phyloP scores from a whole-genome alignment of 176 grass and related monocot species.

The Ananas comosus region DNA sequence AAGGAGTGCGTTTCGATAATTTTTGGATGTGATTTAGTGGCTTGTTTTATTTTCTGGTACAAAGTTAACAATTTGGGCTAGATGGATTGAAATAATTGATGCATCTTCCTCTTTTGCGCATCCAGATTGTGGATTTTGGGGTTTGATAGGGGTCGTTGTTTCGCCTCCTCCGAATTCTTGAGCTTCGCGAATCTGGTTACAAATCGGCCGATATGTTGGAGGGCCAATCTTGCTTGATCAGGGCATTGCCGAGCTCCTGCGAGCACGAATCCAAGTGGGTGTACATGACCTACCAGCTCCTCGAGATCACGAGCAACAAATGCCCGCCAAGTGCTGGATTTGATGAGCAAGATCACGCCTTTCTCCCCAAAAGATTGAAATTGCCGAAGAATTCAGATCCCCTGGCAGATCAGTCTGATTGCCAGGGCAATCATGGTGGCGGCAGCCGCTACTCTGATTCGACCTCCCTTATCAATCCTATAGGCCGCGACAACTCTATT shows the following conservation, averaged over 20 bases:
- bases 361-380: conserved; percentile 17
- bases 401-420: conserved; percentile 18
- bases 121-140: conserved; percentile 9
- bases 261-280: conserved; percentile 67
- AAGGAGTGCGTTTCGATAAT: not conserved
- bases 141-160: not conserved
- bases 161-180: conserved; percentile 7
- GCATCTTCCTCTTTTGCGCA: conserved; percentile 10
- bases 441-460: conserved; percentile 34
- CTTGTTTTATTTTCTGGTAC: not conserved
- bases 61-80: not conserved
- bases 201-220: conserved; percentile 60
- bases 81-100: not conserved
- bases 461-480: conserved; percentile 62
- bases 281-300: conserved; percentile 85
- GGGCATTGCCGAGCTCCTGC: conserved; percentile 49
- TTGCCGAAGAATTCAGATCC: conserved; percentile 11
- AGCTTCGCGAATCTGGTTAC: not conserved
- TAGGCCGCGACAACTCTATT: conserved; percentile 80
- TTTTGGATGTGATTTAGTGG: not conserved
- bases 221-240: conserved; percentile 71
- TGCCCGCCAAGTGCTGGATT: conserved; percentile 17
- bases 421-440: conserved; percentile 31
- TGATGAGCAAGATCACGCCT: conserved; percentile 17
- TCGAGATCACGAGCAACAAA: conserved; percentile 70